Percentiles rank a stretch among this genome's conserved stretches.
These are phyloP conservation scores for Platanus orientalis DNA, from an alignment of 164 flowering plant species.

Conservation along the genomic window DNA sequence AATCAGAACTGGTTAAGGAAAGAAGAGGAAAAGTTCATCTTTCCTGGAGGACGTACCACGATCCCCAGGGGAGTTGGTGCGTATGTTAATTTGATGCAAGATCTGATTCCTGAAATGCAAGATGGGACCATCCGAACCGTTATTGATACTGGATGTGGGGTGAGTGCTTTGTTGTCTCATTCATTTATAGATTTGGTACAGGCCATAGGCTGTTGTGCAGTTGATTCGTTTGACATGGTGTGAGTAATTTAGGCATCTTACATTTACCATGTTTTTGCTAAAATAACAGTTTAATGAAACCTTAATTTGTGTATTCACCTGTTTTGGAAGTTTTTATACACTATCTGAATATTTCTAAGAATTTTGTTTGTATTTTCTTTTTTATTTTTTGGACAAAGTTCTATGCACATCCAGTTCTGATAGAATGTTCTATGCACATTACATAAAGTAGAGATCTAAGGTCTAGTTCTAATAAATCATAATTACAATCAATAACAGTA, in stretches of 20 bases:
- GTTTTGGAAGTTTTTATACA: too few relatives aligned
- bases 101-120: slow-evolving; percentile 87
- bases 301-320: neutral
- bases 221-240: too few relatives aligned
- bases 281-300: neutral
- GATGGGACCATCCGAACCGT: slow-evolving; percentile 92
- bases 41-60: slow-evolving; percentile 99
- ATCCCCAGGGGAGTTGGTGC: slow-evolving; percentile 87
- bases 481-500: too few relatives aligned
- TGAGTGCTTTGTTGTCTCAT: slow-evolving; percentile 30
- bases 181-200: neutral
- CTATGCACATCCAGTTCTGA: too few relatives aligned
- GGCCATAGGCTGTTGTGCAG: neutral
- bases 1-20: slow-evolving; percentile 91
- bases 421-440: too few relatives aligned
- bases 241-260: too few relatives aligned
- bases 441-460: too few relatives aligned
- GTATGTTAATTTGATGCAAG: slow-evolving; percentile 87
- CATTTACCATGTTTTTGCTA: neutral
- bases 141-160: slow-evolving; percentile 99
- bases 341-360: too few relatives aligned
- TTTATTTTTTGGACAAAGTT: too few relatives aligned
- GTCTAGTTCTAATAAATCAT: too few relatives aligned
- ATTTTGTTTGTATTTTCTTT: too few relatives aligned
- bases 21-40: slow-evolving; percentile 86